Base-by-base conservation (phyloP, 2,329 filamentous ascomycete genomes). In the Epichloe sp. region DNA sequence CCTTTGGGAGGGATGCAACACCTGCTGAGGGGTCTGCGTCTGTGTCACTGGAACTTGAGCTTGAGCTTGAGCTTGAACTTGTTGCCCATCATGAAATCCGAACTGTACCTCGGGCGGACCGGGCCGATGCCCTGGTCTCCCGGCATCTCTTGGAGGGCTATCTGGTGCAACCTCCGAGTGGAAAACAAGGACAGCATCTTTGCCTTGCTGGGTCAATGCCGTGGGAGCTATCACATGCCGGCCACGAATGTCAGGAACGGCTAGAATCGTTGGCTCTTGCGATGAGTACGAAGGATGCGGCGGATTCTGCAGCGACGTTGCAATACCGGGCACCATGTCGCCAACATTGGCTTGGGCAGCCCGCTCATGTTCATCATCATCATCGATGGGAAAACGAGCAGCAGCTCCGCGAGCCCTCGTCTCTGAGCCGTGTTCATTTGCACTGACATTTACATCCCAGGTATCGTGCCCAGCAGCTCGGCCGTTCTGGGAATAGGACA, bases 1-100 rank as follows among this genome's bases (percentile, higher is more conserved):
- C 31, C 59, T 66, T 36, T 71, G 68, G 7, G 71, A 61, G 10
- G 70, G 67, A 41, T 71, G 72, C 34, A 48, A 14, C 49, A 43
- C 41, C 10, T 21, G 44, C 21, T 36, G 44, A 40, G n/a, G 6
- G 31, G 26, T 1, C 17, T 36, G 44, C 21, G 14, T 17, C 23
- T 41, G 35, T 31, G 15, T n/a, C 19, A 23, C 40, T 41, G 44
- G 19, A 15, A 19, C 40, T 38, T 10, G 15, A 14, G 8, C 14
- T 17, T 34, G 36, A 5, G n/a, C 42, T n/a, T 21, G 15, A 12
- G 8, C 19, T 8, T 19, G 35, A 8, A 8, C 7, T 12, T 34
- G 35, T 26, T 19, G 40, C 10, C 4, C n/a, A 8, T 45, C 10
- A 15, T 31, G 41, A 7, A 17, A 11, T 7, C 12, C 15, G 5